Evolutionary conservation across 805 yeast genomes (phyloP).

Genomic region (Jamesozyma piceae): DNA sequence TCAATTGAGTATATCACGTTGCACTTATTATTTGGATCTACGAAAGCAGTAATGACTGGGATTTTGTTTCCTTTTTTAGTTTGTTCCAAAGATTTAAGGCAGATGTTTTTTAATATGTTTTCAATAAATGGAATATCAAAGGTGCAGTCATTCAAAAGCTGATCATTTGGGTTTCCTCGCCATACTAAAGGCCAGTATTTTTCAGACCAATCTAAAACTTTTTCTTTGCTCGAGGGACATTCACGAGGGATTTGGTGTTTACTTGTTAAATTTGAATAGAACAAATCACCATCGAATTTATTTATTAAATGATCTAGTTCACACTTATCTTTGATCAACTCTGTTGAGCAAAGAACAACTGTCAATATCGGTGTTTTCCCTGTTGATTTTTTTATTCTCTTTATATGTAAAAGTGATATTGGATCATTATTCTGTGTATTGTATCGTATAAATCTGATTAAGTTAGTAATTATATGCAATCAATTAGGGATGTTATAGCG

Average conservation of each 20-base stretch:
- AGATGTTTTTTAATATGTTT: conserved; percentile 26
- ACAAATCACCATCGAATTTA: conserved; percentile 5
- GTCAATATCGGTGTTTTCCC: conserved; percentile 4
- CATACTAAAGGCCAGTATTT: conserved; percentile 82
- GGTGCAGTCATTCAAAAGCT: conserved; percentile 47
- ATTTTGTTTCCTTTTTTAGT: conserved; percentile 10
- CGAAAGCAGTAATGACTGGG: conserved; percentile 55
- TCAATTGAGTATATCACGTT: conserved; percentile 33
- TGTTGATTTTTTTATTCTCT: conserved; percentile 44
- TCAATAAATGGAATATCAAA: conserved; percentile 41
- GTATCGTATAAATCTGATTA: conserved; percentile 22
- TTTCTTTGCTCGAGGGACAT: conserved; percentile 65
- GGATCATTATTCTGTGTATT: conserved; percentile 23
- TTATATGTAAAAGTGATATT: conserved; percentile 33
- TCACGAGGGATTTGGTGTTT: conserved; percentile 42
- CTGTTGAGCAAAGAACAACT: conserved; percentile 41
- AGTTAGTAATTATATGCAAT: too few relatives aligned
- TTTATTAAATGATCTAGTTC: conserved; percentile 18
- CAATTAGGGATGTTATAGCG: neutral
- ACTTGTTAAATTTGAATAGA: conserved; percentile 14
- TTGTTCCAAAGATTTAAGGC: conserved; percentile 16
- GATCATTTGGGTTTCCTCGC: conserved; percentile 85
- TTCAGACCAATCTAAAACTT: conserved; percentile 54
- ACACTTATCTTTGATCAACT: conserved; percentile 24
- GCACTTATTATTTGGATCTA: conserved; percentile 42